These are phyloP conservation scores for Backusella tarrabulga DNA, from an alignment of 192 early-diverging fungal genomes.

Conservation along the genomic window DNA sequence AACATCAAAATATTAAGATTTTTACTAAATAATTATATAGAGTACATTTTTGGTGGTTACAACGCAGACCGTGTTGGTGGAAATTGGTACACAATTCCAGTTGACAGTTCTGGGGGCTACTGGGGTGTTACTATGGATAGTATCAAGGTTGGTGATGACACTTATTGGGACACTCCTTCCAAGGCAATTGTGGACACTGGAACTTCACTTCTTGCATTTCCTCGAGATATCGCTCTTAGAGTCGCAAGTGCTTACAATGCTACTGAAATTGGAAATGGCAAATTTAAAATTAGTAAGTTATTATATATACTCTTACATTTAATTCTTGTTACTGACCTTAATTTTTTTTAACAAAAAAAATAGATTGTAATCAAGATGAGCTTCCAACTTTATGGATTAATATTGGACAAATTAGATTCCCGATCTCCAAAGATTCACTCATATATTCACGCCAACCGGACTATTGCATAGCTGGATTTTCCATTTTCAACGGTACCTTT, in stretches of 20 bases:
- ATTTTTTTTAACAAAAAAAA: too few relatives aligned
- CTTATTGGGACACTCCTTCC: not conserved
- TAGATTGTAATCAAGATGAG: too few relatives aligned
- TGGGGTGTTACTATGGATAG: constrained; percentile 13
- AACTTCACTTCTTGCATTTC: constrained; percentile 58
- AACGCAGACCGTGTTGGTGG: constrained; percentile 34
- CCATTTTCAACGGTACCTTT: constrained; percentile 20
- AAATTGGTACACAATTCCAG: constrained; percentile 41
- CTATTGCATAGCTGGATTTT: constrained; percentile 40
- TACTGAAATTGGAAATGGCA: constrained; percentile 15
- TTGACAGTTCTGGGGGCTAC: constrained; percentile 21
- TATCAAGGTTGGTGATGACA: not conserved
- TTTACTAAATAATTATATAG: too few relatives aligned
- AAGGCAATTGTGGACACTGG: constrained; percentile 60
- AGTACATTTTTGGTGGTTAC: constrained; percentile 48
- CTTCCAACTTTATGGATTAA: too few relatives aligned
- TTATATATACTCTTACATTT: too few relatives aligned
- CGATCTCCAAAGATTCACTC: constrained; percentile 25
- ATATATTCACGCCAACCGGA: constrained; percentile 23
- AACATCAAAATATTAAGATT: too few relatives aligned
- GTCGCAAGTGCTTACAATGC: constrained; percentile 9
- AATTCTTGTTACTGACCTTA: too few relatives aligned
- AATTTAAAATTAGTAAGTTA: constrained; percentile 2
- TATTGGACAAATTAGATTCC: too few relatives aligned
- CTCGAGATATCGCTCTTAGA: constrained; percentile 8